These are phyloP conservation scores for Rhizopogon rudus DNA, from an alignment of 768 basidiomycete species.

Conservation along the genomic window DNA sequence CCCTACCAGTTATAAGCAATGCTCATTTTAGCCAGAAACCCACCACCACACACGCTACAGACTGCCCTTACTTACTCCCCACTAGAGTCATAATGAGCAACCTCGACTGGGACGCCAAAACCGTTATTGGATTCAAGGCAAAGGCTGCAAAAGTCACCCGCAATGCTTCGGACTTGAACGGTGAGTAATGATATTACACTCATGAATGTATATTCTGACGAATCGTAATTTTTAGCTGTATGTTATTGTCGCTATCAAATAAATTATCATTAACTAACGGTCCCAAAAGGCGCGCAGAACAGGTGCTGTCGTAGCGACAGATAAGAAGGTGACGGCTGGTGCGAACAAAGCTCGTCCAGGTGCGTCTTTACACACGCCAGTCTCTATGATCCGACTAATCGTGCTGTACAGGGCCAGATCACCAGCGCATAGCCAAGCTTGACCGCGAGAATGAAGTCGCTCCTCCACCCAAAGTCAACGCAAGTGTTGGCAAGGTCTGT, in stretches of 20 bases:
- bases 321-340: slow-evolving; percentile 70
- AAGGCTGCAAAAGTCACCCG: slow-evolving; percentile 59
- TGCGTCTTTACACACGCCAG: slow-evolving; percentile 24
- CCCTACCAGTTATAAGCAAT: background rate
- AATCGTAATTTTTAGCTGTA: slow-evolving; percentile 41
- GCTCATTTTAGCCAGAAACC: background rate
- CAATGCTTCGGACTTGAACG: slow-evolving; percentile 54
- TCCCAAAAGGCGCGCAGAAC: slow-evolving; percentile 59
- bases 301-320: slow-evolving; percentile 75
- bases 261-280: slow-evolving; percentile 3
- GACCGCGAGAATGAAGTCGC: slow-evolving; percentile 96
- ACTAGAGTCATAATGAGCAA: slow-evolving; percentile 36
- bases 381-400: background rate
- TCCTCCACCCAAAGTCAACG: slow-evolving; percentile 76
- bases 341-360: slow-evolving; percentile 76
- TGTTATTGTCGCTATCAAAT: slow-evolving; percentile 18
- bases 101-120: slow-evolving; percentile 66
- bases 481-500: slow-evolving; percentile 68
- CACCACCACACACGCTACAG: background rate
- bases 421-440: slow-evolving; percentile 89
- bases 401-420: slow-evolving; percentile 68
- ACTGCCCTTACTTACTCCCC: background rate
- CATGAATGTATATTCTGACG: slow-evolving; percentile 10
- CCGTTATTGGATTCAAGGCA: slow-evolving; percentile 68
- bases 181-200: slow-evolving; percentile 23